phyloP scores from a whole-genome alignment of 164 flowering plant genomes.

The Chloranthus sessilifolius region DNA sequence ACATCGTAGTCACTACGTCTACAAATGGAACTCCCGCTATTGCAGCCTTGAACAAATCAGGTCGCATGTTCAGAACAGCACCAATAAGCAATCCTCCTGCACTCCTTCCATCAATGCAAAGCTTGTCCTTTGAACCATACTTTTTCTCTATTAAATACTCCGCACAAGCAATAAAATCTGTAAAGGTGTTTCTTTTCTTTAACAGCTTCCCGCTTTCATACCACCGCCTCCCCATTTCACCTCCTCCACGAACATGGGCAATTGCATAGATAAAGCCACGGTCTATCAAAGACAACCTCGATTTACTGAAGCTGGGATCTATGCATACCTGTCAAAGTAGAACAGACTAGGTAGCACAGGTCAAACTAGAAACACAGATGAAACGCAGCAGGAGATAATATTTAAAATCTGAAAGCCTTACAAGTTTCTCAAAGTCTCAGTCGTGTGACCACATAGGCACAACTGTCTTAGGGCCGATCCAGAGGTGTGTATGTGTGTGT shows the following conservation, averaged over 20 bases:
- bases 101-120: slow-evolving; percentile 85
- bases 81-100: slow-evolving; percentile 98
- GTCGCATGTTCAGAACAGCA: slow-evolving; percentile 89
- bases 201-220: slow-evolving; percentile 90
- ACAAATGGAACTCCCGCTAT: slow-evolving; percentile 94
- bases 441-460: too few relatives aligned
- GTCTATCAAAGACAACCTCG: slow-evolving; percentile 81
- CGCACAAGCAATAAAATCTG: slow-evolving; percentile 81
- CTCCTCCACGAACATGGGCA: slow-evolving; percentile 96
- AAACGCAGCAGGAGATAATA: not conserved
- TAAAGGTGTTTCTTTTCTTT: slow-evolving; percentile 83
- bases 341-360: not conserved
- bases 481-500: too few relatives aligned
- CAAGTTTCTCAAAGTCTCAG: too few relatives aligned
- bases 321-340: slow-evolving; percentile 48
- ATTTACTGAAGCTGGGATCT: slow-evolving; percentile 65
- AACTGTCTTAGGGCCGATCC: too few relatives aligned
- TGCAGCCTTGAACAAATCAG: slow-evolving; percentile 84
- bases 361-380: not conserved
- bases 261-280: slow-evolving; percentile 79
- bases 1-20: slow-evolving; percentile 97
- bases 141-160: slow-evolving; percentile 67
- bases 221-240: slow-evolving; percentile 99
- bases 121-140: slow-evolving; percentile 72
- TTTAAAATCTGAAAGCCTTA: slow-evolving; percentile 48